Evolutionary conservation across 257 asterid genomes (phyloP).

Genomic region (Sherardia arvensis): DNA sequence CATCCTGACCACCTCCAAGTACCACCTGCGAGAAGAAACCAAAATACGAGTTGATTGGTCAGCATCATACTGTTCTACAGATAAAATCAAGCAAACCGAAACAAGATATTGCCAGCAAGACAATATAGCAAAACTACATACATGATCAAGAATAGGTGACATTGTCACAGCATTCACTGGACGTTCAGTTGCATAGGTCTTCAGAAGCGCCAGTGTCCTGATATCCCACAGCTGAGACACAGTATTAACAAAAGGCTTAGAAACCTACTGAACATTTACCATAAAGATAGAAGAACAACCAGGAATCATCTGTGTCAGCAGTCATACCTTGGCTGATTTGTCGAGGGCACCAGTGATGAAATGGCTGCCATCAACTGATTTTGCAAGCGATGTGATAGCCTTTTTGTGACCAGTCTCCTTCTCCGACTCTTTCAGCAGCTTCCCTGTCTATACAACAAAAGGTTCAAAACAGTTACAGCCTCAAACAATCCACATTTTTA

Average conservation of each 20-base stretch:
- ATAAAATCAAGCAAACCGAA: not conserved
- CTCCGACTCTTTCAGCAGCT: constrained; percentile 55
- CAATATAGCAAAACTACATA: constrained; percentile 25
- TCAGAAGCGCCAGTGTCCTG: constrained; percentile 63
- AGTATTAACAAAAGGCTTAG: not conserved
- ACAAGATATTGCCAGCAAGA: not conserved
- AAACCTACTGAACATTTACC: not conserved
- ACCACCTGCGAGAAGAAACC: constrained; percentile 46
- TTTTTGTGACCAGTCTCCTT: constrained; percentile 75
- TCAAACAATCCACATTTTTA: not conserved
- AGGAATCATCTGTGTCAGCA: not conserved
- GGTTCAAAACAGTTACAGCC: not conserved
- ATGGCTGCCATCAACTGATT: constrained; percentile 69
- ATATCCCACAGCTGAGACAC: constrained; percentile 81
- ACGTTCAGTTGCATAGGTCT: constrained; percentile 64
- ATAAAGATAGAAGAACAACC: not conserved
- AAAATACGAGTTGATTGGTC: too few relatives aligned
- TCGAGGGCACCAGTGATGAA: constrained; percentile 82
- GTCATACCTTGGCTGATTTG: constrained; percentile 77
- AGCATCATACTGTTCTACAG: too few relatives aligned
- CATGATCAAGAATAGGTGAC: constrained; percentile 92
- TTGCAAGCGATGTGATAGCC: constrained; percentile 68
- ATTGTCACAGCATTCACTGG: constrained; percentile 90
- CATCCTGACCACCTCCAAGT: constrained; percentile 97
- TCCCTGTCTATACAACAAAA: constrained; percentile 50